Conservation (phyloP, 2,329 filamentous ascomycete species). For the Torrubiella hemipterigena region DNA sequence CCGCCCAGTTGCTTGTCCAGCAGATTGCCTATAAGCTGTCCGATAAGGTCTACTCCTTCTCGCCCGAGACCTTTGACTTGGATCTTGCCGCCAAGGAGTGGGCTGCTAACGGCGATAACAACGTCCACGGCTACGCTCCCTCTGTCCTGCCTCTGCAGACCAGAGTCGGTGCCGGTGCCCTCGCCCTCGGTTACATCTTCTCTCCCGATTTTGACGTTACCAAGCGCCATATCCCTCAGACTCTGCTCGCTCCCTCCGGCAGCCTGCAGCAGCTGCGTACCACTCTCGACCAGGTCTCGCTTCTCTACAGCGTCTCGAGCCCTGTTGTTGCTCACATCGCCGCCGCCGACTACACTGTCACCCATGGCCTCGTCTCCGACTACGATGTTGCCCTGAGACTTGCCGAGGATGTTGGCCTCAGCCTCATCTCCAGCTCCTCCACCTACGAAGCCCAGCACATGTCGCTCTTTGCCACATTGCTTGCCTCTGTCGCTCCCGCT, state of each 20-base stretch:
- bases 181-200: constrained; percentile 94
- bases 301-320: constrained; percentile 84
- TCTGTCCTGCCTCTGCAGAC: constrained; percentile 74
- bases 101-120: constrained; percentile 57
- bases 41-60: constrained; percentile 96
- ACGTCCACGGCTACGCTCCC: constrained; percentile 72
- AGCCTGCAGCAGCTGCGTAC: constrained; percentile 69
- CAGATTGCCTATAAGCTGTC: constrained; percentile 92
- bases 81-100: constrained; percentile 74
- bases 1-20: constrained; percentile 85
- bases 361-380: constrained; percentile 68
- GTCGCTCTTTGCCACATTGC: constrained; percentile 73
- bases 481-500: constrained; percentile 68
- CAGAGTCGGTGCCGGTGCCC: constrained; percentile 74
- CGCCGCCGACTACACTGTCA: constrained; percentile 69
- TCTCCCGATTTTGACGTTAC: constrained; percentile 88
- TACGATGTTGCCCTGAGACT: constrained; percentile 71
- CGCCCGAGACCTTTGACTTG: constrained; percentile 83
- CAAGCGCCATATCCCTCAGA: constrained; percentile 86
- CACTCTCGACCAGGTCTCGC: constrained; percentile 81
- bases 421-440: constrained; percentile 72
- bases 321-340: constrained; percentile 89
- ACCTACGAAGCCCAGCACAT: constrained; percentile 93
- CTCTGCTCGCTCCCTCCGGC: constrained; percentile 75
- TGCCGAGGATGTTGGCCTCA: constrained; percentile 83